A percentile compares a stretch with the other conserved stretches of the same genome.
Conservation (phyloP, 2,329 filamentous ascomycete genomes). For the Pseudogymnoascus sp. region DNA sequence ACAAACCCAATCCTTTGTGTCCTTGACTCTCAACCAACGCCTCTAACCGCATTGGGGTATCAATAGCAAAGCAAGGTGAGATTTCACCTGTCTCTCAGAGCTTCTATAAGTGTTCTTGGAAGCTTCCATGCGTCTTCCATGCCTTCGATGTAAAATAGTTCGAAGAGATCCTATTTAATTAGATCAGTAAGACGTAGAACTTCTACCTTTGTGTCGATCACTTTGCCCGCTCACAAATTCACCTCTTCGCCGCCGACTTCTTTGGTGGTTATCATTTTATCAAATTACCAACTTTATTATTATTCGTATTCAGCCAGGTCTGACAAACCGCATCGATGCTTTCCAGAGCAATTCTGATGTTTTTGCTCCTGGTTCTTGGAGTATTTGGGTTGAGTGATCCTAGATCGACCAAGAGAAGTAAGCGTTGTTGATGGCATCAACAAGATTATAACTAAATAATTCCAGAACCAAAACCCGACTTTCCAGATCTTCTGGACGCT, state of each 20-base stretch:
- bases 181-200: neutral
- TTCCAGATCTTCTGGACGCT: conserved; percentile 40
- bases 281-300: neutral
- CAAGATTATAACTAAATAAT: neutral
- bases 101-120: conserved; percentile 6
- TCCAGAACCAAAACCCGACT: conserved; percentile 10
- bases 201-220: neutral
- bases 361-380: neutral
- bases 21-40: conserved; percentile 1
- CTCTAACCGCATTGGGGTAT: conserved; percentile 4
- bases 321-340: neutral
- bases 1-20: neutral
- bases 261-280: neutral
- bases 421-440: neutral
- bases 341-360: neutral
- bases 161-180: neutral
- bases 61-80: conserved; percentile 8
- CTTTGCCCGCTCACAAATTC: neutral
- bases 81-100: neutral
- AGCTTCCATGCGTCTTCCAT: neutral
- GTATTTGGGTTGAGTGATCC: neutral
- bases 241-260: neutral
- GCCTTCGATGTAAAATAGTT: neutral
- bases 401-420: neutral
- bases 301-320: neutral